These are phyloP conservation scores for Raphanus sativus DNA, from an alignment of 345 rosid genomes.

Conservation along the genomic window DNA sequence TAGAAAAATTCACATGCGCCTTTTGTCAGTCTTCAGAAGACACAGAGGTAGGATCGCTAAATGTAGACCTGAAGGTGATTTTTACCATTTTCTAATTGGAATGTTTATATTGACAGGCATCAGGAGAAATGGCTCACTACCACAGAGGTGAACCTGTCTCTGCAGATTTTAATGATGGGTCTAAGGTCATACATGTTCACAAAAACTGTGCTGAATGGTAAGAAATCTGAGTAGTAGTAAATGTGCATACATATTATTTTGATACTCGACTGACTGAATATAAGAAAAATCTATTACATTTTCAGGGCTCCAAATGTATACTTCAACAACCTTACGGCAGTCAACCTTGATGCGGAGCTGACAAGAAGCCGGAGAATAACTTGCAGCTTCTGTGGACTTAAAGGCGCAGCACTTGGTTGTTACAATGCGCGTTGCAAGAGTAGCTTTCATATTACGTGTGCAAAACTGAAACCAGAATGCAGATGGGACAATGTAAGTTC, in stretches of 20 bases:
- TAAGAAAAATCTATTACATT: neutral
- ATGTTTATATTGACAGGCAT: slow-evolving; percentile 47
- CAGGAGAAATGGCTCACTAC: slow-evolving; percentile 86
- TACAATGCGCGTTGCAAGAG: slow-evolving; percentile 69
- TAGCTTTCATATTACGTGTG: slow-evolving; percentile 80
- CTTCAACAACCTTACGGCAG: slow-evolving; percentile 60
- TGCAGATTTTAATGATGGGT: slow-evolving; percentile 54
- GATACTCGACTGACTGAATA: neutral
- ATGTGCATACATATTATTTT: neutral
- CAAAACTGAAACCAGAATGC: slow-evolving; percentile 65
- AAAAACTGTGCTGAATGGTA: slow-evolving; percentile 91
- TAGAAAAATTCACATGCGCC: slow-evolving; percentile 48
- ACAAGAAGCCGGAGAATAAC: slow-evolving; percentile 74
- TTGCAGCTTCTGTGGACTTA: slow-evolving; percentile 78
- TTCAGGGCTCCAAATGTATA: slow-evolving; percentile 94
- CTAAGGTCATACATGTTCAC: slow-evolving; percentile 68
- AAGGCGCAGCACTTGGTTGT: slow-evolving; percentile 97
- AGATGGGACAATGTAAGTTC: slow-evolving; percentile 84
- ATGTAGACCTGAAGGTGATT: neutral
- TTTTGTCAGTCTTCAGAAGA: slow-evolving; percentile 74
- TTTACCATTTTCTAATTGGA: neutral
- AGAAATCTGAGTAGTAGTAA: slow-evolving; percentile 26
- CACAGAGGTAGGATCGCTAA: slow-evolving; percentile 57
- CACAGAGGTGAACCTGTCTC: slow-evolving; percentile 62
- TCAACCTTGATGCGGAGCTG: slow-evolving; percentile 85